Evolutionary conservation across 73 alveolate genomes (phyloP).

Genomic region (Paraurostyla sp.): DNA sequence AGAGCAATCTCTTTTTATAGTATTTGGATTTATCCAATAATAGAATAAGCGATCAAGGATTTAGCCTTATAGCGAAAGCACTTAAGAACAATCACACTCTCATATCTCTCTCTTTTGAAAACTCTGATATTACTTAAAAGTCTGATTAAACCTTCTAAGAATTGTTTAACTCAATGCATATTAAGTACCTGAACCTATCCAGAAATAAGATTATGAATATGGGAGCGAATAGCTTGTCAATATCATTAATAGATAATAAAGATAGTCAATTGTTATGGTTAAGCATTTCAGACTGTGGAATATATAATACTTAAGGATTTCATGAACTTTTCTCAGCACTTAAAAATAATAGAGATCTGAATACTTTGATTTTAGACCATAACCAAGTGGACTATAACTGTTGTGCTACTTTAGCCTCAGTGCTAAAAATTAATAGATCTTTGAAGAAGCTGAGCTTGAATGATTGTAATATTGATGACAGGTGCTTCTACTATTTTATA

Average conservation of each 20-base stretch:
- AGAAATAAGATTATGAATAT: neutral
- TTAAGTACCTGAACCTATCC: neutral
- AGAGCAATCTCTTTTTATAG: neutral
- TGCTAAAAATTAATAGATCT: neutral
- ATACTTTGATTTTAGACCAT: neutral
- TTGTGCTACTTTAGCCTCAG: neutral
- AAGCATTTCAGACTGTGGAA: neutral
- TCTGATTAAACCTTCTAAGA: neutral
- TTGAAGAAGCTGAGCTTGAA: neutral
- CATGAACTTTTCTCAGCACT: neutral
- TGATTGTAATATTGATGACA: conserved; percentile 37
- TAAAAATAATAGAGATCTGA: neutral
- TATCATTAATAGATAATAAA: neutral
- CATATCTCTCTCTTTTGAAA: neutral
- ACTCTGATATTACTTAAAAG: conserved; percentile 16
- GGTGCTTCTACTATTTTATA: neutral
- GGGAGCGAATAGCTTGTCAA: neutral
- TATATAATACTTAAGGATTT: neutral
- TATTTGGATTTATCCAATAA: conserved; percentile 38
- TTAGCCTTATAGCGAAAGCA: neutral
- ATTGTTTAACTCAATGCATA: neutral
- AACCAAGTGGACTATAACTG: conserved; percentile 22
- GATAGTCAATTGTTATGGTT: neutral
- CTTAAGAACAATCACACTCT: neutral
- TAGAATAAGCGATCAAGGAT: conserved; percentile 15